These are phyloP conservation scores for Corylus heterophylla DNA, from an alignment of 306 rosid species.

Conservation along the genomic window DNA sequence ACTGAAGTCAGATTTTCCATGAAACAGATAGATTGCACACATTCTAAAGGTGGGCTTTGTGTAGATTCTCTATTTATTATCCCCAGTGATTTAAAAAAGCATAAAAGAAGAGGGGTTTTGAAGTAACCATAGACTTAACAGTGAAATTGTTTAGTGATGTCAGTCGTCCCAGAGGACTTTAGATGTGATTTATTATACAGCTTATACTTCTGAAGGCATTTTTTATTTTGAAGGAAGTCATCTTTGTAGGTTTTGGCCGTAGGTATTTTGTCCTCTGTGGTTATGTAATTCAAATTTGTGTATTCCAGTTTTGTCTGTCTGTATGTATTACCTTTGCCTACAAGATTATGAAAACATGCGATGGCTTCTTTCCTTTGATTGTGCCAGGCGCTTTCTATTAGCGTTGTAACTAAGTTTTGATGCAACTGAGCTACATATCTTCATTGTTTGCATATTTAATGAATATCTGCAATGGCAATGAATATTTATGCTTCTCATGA, in stretches of 20 bases:
- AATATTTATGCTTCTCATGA: not conserved
- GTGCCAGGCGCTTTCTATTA: conserved; percentile 13
- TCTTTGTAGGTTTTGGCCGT: conserved; percentile 38
- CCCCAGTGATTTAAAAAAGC: conserved; percentile 67
- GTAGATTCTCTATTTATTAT: conserved; percentile 85
- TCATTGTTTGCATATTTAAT: not conserved
- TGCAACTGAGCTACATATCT: not conserved
- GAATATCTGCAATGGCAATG: not conserved
- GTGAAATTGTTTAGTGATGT: conserved; percentile 18
- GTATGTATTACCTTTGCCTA: conserved; percentile 27
- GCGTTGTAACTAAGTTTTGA: conserved; percentile 28
- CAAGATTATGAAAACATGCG: conserved; percentile 23
- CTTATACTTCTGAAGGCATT: conserved; percentile 27
- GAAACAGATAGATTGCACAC: conserved; percentile 98
- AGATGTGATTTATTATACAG: conserved; percentile 41
- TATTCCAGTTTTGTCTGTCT: conserved; percentile 31
- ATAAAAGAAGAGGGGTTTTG: conserved; percentile 45
- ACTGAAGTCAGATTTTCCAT: conserved; percentile 82
- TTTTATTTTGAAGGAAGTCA: conserved; percentile 33
- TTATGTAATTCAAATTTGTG: conserved; percentile 28
- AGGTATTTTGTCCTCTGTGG: conserved; percentile 31
- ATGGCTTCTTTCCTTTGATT: conserved; percentile 12
- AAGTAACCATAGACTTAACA: conserved; percentile 36
- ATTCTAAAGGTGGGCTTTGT: conserved; percentile 92
- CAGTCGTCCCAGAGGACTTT: conserved; percentile 27